These are phyloP conservation scores for Botrytis tulipae DNA, from an alignment of 2,329 filamentous ascomycete genomes.

Conservation along the genomic window DNA sequence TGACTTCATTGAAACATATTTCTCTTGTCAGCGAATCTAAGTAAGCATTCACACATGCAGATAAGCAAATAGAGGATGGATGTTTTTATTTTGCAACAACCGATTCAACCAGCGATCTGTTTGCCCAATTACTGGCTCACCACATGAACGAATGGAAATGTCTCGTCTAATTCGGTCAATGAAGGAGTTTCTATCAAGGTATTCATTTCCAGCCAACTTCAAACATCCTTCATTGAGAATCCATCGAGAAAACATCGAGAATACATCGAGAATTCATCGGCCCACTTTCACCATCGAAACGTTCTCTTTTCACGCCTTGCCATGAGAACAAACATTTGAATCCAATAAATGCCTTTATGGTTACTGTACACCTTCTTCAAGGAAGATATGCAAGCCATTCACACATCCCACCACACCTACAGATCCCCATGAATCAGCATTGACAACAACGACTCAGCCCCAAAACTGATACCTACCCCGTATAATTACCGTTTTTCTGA, in stretches of 20 bases:
- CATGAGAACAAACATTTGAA: background rate
- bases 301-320: background rate
- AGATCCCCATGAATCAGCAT: conserved; percentile 7
- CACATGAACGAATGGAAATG: background rate
- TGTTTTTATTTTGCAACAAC: background rate
- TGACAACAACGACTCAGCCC: conserved; percentile 19
- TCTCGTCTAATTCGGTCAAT: conserved; percentile 4
- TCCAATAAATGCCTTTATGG: background rate
- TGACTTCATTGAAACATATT: conserved; percentile 2
- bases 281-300: background rate
- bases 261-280: background rate
- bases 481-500: conserved; percentile 9
- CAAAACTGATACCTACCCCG: conserved; percentile 1
- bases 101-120: background rate
- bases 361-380: background rate
- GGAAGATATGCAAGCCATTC: conserved; percentile 7
- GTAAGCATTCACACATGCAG: background rate
- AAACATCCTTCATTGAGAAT: background rate
- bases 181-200: background rate
- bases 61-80: background rate
- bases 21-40: background rate
- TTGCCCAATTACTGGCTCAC: background rate
- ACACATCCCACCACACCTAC: conserved; percentile 14
- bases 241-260: background rate
- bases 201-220: background rate